Evolutionary conservation across 306 rosid genomes (phyloP).

Genomic region (Gastrolobium bilobum): DNA sequence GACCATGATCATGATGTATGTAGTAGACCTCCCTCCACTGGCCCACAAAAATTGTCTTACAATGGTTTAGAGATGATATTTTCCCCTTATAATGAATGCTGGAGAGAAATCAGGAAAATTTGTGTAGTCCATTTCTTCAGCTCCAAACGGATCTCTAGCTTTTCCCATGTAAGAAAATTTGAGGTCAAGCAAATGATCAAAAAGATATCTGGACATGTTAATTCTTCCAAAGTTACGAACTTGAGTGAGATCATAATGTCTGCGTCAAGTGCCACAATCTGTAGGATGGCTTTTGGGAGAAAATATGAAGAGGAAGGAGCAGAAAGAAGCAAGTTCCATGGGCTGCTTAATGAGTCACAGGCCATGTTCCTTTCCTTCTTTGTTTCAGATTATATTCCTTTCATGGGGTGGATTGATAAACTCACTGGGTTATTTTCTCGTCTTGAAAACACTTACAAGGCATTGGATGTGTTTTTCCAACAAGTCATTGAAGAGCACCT

Average conservation of each 20-base stretch:
- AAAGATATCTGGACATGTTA: background rate
- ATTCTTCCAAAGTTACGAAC: background rate
- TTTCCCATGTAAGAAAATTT: background rate
- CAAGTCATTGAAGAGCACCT: constrained; percentile 34
- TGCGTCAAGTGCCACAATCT: background rate
- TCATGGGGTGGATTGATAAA: constrained; percentile 31
- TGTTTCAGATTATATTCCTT: background rate
- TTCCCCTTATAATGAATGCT: background rate
- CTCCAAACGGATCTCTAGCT: background rate
- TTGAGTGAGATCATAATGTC: background rate
- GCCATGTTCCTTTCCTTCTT: constrained; percentile 12
- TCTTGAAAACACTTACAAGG: constrained; percentile 17
- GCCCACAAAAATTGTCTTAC: background rate
- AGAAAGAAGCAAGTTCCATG: constrained; percentile 28
- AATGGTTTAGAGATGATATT: background rate
- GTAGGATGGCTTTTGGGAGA: background rate
- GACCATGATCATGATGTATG: constrained; percentile 33
- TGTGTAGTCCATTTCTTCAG: constrained; percentile 4
- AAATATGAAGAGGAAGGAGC: constrained; percentile 5
- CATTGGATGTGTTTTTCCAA: constrained; percentile 12
- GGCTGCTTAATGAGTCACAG: constrained; percentile 4
- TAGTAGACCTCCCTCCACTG: background rate
- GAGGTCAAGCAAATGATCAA: background rate
- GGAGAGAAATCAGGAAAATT: constrained; percentile 33
- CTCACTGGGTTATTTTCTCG: constrained; percentile 14